Evolutionary conservation across 345 rosid genomes (phyloP).

Genomic region (Rubroshorea leprosula): DNA sequence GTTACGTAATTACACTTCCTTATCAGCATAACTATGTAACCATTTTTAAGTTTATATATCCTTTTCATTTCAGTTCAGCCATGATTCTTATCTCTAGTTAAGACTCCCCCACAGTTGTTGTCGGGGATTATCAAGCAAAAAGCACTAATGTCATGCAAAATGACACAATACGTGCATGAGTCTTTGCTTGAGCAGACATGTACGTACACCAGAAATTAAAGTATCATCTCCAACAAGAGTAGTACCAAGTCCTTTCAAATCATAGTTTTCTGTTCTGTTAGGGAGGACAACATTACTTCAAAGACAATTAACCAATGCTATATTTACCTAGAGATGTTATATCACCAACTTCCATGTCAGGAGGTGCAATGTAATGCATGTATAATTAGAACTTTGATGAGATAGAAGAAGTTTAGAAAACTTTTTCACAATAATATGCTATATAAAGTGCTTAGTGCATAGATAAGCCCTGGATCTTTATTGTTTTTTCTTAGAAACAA

Average conservation of each 20-base stretch:
- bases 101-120: constrained; percentile 10
- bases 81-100: background rate
- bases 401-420: background rate
- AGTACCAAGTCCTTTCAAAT: too few relatives aligned
- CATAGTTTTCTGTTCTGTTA: background rate
- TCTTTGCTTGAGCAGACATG: too few relatives aligned
- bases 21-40: background rate
- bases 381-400: background rate
- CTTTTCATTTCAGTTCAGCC: constrained; percentile 26
- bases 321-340: too few relatives aligned
- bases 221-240: too few relatives aligned
- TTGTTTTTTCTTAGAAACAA: background rate
- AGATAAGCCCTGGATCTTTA: too few relatives aligned
- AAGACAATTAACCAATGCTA: constrained; percentile 1
- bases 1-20: constrained; percentile 20
- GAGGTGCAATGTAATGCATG: too few relatives aligned
- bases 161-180: too few relatives aligned
- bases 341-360: too few relatives aligned
- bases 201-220: too few relatives aligned
- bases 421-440: too few relatives aligned
- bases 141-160: background rate
- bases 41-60: constrained; percentile 20
- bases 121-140: constrained; percentile 10
- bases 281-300: constrained; percentile 3
- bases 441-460: too few relatives aligned